Conservation (phyloP, 2,329 filamentous ascomycete genomes). For the Cercospora sesami region DNA sequence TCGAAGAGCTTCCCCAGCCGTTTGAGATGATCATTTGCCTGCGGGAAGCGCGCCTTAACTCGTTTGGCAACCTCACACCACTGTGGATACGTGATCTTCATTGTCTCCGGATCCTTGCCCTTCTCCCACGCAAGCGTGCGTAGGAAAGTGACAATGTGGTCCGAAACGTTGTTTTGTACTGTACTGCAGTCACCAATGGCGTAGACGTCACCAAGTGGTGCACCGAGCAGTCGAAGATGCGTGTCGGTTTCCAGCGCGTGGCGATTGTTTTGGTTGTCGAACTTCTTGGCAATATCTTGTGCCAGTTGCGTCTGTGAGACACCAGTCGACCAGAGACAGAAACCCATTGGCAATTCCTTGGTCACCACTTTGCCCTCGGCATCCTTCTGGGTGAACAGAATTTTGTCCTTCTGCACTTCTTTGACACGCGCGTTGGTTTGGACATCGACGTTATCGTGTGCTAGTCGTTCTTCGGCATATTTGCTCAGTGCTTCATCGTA, state of each 20-base stretch:
- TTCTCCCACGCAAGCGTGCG: constrained; percentile 88
- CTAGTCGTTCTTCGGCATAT: constrained; percentile 88
- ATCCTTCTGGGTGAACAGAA: constrained; percentile 81
- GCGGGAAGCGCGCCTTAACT: constrained; percentile 86
- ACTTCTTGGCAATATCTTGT: constrained; percentile 72
- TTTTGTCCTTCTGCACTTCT: constrained; percentile 79
- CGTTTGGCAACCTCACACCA: constrained; percentile 83
- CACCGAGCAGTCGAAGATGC: constrained; percentile 83
- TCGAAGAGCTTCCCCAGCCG: constrained; percentile 88
- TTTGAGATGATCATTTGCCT: constrained; percentile 81
- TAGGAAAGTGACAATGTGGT: constrained; percentile 86
- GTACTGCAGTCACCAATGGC: constrained; percentile 95
- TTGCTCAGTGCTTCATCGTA: constrained; percentile 93
- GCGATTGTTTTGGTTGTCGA: constrained; percentile 78
- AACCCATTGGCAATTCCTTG: constrained; percentile 93
- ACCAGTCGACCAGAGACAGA: constrained; percentile 97
- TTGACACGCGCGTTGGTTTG: constrained; percentile 91
- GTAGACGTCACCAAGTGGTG: constrained; percentile 91
- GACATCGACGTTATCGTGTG: constrained; percentile 86
- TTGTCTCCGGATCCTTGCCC: constrained; percentile 82
- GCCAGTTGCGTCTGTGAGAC: constrained; percentile 82
- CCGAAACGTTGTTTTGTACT: constrained; percentile 94
- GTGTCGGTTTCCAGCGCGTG: constrained; percentile 94
- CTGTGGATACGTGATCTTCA: constrained; percentile 81
- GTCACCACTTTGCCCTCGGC: constrained; percentile 72